Base-by-base conservation (phyloP, 441 rosid genomes). In the Viola pubescens region DNA sequence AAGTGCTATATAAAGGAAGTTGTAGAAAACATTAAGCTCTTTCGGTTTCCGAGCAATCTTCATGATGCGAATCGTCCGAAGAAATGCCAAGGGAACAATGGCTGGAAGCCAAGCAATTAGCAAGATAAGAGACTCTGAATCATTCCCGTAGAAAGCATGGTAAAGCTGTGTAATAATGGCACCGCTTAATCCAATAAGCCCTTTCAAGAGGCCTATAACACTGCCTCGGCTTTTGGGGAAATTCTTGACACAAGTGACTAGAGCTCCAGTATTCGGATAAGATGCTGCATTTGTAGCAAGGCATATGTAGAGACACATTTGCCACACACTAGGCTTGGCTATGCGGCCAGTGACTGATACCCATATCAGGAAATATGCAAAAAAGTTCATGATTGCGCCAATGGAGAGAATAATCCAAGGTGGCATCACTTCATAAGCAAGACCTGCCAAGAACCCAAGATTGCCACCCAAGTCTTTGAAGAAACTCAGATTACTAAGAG, bases 261-360 rank as follows among this genome's bases (percentile, higher is more conserved):
- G 66, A 10, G 79, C 64, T 10, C 75, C 76, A 2, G 78, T 75
- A 57, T 75, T 70, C 13, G 82, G 77, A 41, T 72, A 78, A 37
- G 69, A 65, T 49, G 66, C 75, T 11, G 82, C 75, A 64, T 75
- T 75, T 9, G 82, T 75, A 7, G 77, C 73, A 26, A 78, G 59
- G 60, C 68, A 73, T 3, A 75, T 70, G 43, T 75, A 79, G 38
- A 63, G 39, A 48, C 80, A 73, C 74, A 78, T 70, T 16, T 78
- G 76, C 79, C 79, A 75, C 0, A 65, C 63, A 6, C 38, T 37
- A 0, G 78, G 80, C 10, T 41, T 60, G 4, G 71, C 51, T 11
- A 61, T 73, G 19, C 59, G 52, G 11, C 70, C 52, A 0, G 73
- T 70, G 65, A 76, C 63, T 1, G 80, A 59, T 0, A 70, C 65